Evolutionary conservation across 1,139 yeast species (phyloP), one percentile per base, ranked within the genome.

Genomic region (Nakaseomyces sp.): DNA sequence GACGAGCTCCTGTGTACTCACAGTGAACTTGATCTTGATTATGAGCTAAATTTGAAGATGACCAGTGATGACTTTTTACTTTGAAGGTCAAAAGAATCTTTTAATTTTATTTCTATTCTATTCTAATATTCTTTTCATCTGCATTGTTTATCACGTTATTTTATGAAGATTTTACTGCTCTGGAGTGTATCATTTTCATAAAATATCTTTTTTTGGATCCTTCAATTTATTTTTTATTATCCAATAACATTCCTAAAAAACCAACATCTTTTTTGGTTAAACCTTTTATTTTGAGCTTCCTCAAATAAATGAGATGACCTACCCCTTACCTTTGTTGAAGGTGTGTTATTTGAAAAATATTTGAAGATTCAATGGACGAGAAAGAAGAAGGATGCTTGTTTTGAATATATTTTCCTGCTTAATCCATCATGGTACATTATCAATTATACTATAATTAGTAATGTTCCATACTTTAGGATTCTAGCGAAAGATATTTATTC

Each of bases 31-130:
- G 36, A 32, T 9, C 22, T 32, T 9, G 36, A 32, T 4, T 32
- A 18, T 32, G 36, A 32, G 36, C 8, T 32, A 32, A 32, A 32
- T 32, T 32, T 32, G 36, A 32, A 32, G 36, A 32, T 32, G 36
- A 24, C 5, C 17, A 10, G 36, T 32, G 36, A 32, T 18, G 36
- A 32, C 24, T 32, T 32, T 32, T 32, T 32, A 30, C 33, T 30
- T 30, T 30, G 33, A 30, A 16, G 36, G 24, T 32, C 18, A 18
- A 17, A 29, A 15, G 13, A 26, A 9, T n/a, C 10, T 30, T 30
- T 30, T 30, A 15, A 13, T 15, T 30, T 16, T 6, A 5, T 12
- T 5, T 30, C 19, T 30, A 18, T 15, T n/a, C 7, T 32, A 2
- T 3, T 18, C 8, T n/a, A 9, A 9, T 26, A 10, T 5, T 26